phyloP scores from a whole-genome alignment of 257 asterid species.

The Lantana camara region DNA sequence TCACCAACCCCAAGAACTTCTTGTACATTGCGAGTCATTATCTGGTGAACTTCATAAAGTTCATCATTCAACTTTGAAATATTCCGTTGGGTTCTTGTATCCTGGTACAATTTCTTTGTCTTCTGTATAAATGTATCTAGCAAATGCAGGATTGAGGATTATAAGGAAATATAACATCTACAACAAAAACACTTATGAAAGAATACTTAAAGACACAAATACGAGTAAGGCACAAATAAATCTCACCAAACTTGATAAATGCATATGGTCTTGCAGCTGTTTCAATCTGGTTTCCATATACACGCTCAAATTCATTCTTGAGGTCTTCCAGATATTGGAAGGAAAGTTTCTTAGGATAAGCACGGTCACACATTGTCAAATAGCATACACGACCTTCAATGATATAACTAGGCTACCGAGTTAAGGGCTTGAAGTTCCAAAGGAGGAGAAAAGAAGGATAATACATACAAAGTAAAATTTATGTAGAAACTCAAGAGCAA shows the following conservation, averaged over 20 bases:
- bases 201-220: neutral
- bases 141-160: conserved; percentile 24
- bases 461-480: neutral
- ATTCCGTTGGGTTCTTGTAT: conserved; percentile 92
- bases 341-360: conserved; percentile 94
- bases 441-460: neutral
- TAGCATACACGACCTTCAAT: conserved; percentile 92
- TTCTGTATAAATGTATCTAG: conserved; percentile 88
- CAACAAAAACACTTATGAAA: conserved; percentile 9
- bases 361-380: conserved; percentile 93
- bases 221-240: conserved; percentile 17
- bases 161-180: neutral
- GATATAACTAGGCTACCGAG: conserved; percentile 61
- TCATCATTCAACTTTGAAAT: conserved; percentile 91
- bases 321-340: conserved; percentile 95
- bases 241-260: conserved; percentile 87
- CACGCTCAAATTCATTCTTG: conserved; percentile 87
- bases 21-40: conserved; percentile 98
- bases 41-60: conserved; percentile 99
- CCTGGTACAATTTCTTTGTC: conserved; percentile 92
- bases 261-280: conserved; percentile 99
- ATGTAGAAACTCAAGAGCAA: neutral
- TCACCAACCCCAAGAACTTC: conserved; percentile 99
- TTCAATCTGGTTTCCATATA: conserved; percentile 83
- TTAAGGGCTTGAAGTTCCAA: conserved; percentile 48